Percentiles rank a stretch among this genome's conserved stretches.
phyloP scores from a whole-genome alignment of 106 monocot species.

The Dendrobium nobile region DNA sequence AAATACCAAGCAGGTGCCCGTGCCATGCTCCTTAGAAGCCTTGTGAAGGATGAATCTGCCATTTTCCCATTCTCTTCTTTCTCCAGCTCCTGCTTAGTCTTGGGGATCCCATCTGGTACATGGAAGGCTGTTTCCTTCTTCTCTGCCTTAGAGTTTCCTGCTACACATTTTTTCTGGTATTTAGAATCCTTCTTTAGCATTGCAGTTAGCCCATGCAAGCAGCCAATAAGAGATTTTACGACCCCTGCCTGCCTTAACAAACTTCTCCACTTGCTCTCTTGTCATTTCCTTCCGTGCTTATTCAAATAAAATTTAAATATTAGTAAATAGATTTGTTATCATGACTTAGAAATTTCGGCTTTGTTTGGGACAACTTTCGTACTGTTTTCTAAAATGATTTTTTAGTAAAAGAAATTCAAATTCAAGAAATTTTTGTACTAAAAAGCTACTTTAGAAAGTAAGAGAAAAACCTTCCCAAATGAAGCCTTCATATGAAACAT shows the following conservation, averaged over 20 bases:
- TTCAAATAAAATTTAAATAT: neutral
- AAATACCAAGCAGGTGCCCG: conserved; percentile 73
- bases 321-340: neutral
- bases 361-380: no score
- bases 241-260: conserved; percentile 59
- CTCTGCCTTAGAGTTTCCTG: conserved; percentile 1
- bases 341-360: neutral
- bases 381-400: no score
- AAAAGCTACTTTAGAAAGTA: no score
- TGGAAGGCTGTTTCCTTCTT: conserved; percentile 28
- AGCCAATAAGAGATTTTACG: conserved; percentile 38
- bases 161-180: neutral
- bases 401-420: no score
- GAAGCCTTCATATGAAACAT: no score
- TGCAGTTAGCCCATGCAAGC: conserved; percentile 45
- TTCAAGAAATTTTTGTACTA: no score
- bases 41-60: conserved; percentile 70
- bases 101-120: conserved; percentile 75
- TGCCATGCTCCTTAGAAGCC: conserved; percentile 58
- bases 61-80: conserved; percentile 64
- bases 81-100: conserved; percentile 61
- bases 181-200: conserved; percentile 29
- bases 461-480: no score
- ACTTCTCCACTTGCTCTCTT: conserved; percentile 56
- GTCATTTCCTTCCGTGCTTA: conserved; percentile 49